Conservation (phyloP, 2,329 filamentous ascomycete species). For the Fusarium papillatum region DNA sequence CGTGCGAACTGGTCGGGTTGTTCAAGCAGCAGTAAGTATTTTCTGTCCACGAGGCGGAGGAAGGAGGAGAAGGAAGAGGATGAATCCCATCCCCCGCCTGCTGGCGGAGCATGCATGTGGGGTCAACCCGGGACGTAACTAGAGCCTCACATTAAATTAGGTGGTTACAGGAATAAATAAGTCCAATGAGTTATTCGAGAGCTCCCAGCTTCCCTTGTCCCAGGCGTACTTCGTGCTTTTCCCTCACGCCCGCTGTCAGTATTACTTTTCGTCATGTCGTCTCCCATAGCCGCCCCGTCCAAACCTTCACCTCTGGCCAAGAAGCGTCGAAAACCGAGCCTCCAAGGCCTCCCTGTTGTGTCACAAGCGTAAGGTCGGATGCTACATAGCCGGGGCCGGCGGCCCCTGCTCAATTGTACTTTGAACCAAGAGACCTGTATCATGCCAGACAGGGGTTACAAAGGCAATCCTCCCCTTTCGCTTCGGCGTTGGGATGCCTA, state of each 20-base stretch:
- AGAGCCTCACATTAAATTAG: background rate
- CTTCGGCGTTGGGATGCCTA: background rate
- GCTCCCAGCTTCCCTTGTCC: background rate
- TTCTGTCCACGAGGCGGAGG: background rate
- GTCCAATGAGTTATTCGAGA: background rate
- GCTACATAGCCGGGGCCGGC: background rate
- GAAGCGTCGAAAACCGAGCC: background rate
- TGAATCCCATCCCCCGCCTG: background rate
- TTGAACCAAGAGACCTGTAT: background rate
- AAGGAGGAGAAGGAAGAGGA: background rate
- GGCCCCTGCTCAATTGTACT: background rate
- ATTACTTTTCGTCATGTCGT: background rate
- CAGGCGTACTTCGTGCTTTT: background rate
- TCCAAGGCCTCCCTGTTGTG: background rate
- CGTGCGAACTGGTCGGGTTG: background rate
- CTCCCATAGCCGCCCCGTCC: background rate
- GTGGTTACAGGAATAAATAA: background rate
- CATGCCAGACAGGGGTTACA: background rate
- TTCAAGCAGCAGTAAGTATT: background rate
- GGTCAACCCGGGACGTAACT: background rate
- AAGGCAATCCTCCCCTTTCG: background rate
- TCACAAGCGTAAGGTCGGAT: background rate
- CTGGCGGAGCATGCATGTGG: background rate
- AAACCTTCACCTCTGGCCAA: background rate
- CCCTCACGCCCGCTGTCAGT: too few relatives aligned